A percentile compares a stretch with the other conserved stretches of the same genome.
Evolutionary conservation across 352 stramenopile species (phyloP).

Genomic region (Globisporangium parvum): DNA sequence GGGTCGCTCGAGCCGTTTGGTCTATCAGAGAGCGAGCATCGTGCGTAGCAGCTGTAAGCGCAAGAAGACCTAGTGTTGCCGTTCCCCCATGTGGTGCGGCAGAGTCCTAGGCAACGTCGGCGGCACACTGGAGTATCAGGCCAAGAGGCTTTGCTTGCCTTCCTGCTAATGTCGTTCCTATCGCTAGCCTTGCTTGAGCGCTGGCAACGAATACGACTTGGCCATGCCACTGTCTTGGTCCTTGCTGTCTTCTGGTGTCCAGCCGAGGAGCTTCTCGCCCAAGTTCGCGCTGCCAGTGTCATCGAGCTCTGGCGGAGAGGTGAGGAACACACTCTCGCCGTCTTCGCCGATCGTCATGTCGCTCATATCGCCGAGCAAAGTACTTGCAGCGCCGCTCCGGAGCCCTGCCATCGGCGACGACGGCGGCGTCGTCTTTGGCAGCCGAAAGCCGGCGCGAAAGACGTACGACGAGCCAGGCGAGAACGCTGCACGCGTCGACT

Average conservation of each 20-base stretch:
- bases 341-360: slow-evolving; percentile 13
- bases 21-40: neutral
- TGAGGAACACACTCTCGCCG: slow-evolving; percentile 3
- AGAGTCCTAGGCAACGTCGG: no score
- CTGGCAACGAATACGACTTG: slow-evolving; percentile 52
- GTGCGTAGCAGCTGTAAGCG: neutral
- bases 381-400: neutral
- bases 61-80: neutral
- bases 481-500: slow-evolving; percentile 25
- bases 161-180: neutral
- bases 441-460: slow-evolving; percentile 48
- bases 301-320: slow-evolving; percentile 17
- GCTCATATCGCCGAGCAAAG: slow-evolving; percentile 1
- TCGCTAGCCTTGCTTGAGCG: slow-evolving; percentile 23
- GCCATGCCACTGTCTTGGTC: slow-evolving; percentile 23
- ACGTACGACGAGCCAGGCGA: slow-evolving; percentile 36
- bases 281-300: slow-evolving; percentile 6
- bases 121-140: no score
- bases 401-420: slow-evolving; percentile 12
- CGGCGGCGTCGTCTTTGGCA: slow-evolving; percentile 41
- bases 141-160: neutral
- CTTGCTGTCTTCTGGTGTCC: slow-evolving; percentile 24
- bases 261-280: slow-evolving; percentile 29
- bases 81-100: no score
- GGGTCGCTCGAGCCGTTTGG: no score